Base-by-base conservation (phyloP, 176 grass and related monocot species). In the Oryza brachyantha region DNA sequence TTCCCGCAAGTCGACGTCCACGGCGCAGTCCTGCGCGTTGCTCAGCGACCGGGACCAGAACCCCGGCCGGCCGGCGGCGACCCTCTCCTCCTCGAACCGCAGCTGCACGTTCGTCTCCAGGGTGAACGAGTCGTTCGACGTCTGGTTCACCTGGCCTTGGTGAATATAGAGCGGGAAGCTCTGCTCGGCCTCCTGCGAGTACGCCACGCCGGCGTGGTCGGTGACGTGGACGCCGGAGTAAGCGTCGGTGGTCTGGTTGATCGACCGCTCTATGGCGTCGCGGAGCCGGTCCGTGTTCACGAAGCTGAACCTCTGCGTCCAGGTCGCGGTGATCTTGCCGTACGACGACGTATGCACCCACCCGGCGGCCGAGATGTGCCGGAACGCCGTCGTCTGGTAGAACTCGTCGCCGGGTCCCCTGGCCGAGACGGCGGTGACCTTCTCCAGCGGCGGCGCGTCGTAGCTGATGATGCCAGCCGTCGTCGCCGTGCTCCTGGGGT, bases 311-410 rank as follows among this genome's bases (percentile, higher is more conserved):
- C 76, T 79, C 76, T 94, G 95, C 73, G 83, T 74, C 73, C 80
- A 87, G 64, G 80, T 26, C 31, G 85, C 77, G 10, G 95, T 97
- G 73, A 97, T 68, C 61, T 80, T 87, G 1, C 95, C 95, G 63
- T 86, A 94, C 21, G 89, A 97, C 6, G 89, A 29, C 72, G 86
- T 78, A 10, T 88, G 68, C 35, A 94, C 95, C 92, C 89, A 97
- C 55, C 95, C 95, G 0, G 70, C 31, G 13, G 85, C 76, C 0
- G 85, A 85, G 50, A 97, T 58, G 28, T 39, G 82, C 10, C 95
- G 79, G 66, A 78, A 81, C 64, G 89, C 87, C 43, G 86, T 88
- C 61, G 84, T 94, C 75, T 86, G 70, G 73, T 84, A 88, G 4
- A 81, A 71, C 12, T 38, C 26, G 6, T 75, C 16, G 3, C 87